A percentile compares a stretch with the other conserved stretches of the same genome.
phyloP scores from a whole-genome alignment of 352 stramenopile species.

The Pythium biforme region DNA sequence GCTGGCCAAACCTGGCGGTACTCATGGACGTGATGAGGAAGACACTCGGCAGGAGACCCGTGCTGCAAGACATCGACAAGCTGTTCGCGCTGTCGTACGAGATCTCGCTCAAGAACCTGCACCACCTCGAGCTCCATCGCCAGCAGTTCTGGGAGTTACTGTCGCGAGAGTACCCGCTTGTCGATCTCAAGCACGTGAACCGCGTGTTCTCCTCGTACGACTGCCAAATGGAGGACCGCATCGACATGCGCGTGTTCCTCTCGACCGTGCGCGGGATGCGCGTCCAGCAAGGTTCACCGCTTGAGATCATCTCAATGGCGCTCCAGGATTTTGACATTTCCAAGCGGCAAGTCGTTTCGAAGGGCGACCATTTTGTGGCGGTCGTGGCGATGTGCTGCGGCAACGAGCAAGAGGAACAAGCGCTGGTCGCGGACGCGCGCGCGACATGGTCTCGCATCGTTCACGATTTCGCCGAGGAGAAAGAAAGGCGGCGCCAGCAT shows the following conservation, averaged over 20 bases:
- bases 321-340: constrained; percentile 50
- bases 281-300: constrained; percentile 50
- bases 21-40: constrained; percentile 56
- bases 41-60: constrained; percentile 51
- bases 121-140: constrained; percentile 34
- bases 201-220: constrained; percentile 68
- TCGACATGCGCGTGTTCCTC: constrained; percentile 59
- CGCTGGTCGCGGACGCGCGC: constrained; percentile 26
- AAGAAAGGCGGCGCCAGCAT: constrained; percentile 24
- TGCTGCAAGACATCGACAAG: constrained; percentile 72
- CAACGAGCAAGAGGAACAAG: constrained; percentile 41
- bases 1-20: constrained; percentile 44
- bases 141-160: constrained; percentile 53
- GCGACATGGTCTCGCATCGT: constrained; percentile 29
- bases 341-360: constrained; percentile 26
- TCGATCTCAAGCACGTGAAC: constrained; percentile 46
- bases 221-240: constrained; percentile 37
- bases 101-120: constrained; percentile 41
- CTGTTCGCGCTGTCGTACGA: constrained; percentile 49
- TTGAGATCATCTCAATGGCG: constrained; percentile 47
- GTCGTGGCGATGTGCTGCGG: constrained; percentile 42
- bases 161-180: constrained; percentile 44
- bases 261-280: constrained; percentile 50
- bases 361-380: constrained; percentile 22
- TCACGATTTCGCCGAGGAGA: constrained; percentile 9